Conservation (phyloP, 345 rosid species). For the Barbarea vulgaris region DNA sequence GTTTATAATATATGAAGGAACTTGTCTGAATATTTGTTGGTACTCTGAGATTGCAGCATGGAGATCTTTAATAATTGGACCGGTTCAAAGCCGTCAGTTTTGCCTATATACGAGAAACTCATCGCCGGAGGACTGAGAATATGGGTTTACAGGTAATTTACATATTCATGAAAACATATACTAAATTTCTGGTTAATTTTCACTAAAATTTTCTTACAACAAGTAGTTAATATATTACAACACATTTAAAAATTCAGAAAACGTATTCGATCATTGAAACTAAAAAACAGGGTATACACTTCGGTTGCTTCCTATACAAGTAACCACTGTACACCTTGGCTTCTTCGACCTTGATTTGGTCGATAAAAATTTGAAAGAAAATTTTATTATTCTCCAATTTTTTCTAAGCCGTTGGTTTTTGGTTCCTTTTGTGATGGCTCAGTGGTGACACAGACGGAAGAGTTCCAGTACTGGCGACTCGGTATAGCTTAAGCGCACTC, state of each 20-base stretch:
- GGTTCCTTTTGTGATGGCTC: slow-evolving; percentile 20
- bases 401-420: neutral
- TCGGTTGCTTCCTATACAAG: slow-evolving; percentile 7
- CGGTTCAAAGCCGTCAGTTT: slow-evolving; percentile 59
- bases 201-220: neutral
- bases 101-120: slow-evolving; percentile 84
- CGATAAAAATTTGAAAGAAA: neutral
- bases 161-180: slow-evolving; percentile 39
- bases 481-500: slow-evolving; percentile 69
- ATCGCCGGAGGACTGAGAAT: slow-evolving; percentile 71
- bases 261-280: neutral
- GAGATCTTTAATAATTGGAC: slow-evolving; percentile 59
- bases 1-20: neutral
- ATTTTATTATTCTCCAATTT: neutral
- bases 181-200: neutral
- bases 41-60: slow-evolving; percentile 45
- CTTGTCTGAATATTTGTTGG: slow-evolving; percentile 9
- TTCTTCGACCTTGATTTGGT: neutral
- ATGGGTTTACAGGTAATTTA: slow-evolving; percentile 88
- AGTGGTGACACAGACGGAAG: slow-evolving; percentile 99
- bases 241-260: neutral
- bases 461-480: slow-evolving; percentile 86
- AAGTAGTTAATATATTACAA: neutral
- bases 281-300: neutral
- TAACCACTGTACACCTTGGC: neutral